Conservation (phyloP, 495 filamentous ascomycete species). For the Aspergillus biplanus region DNA sequence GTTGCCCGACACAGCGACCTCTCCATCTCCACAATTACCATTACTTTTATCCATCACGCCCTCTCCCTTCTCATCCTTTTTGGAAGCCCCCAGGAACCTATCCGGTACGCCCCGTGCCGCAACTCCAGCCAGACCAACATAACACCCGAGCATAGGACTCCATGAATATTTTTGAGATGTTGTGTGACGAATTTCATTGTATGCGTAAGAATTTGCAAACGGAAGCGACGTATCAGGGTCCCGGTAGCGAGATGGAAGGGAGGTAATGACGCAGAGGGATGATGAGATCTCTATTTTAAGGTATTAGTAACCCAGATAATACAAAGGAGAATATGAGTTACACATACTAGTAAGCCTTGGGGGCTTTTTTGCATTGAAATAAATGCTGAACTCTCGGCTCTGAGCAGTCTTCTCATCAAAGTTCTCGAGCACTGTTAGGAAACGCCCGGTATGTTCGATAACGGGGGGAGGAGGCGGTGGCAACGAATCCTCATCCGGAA, state of each 20-base stretch:
- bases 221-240: conserved; percentile 78
- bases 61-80: conserved; percentile 25
- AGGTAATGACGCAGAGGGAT: conserved; percentile 77
- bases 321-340: conserved; percentile 4
- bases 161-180: conserved; percentile 66
- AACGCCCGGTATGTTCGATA: conserved; percentile 55
- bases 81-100: conserved; percentile 55
- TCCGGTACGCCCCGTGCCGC: conserved; percentile 72
- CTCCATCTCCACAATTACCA: conserved; percentile 1
- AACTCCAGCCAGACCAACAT: conserved; percentile 63
- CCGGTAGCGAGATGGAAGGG: conserved; percentile 73
- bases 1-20: conserved; percentile 9
- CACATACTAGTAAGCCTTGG: conserved; percentile 53
- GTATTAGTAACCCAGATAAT: conserved; percentile 15
- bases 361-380: conserved; percentile 56
- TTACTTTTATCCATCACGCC: conserved; percentile 10
- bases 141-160: conserved; percentile 76
- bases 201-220: conserved; percentile 75
- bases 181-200: conserved; percentile 66
- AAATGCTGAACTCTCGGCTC: conserved; percentile 52
- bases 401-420: conserved; percentile 58
- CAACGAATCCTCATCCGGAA: conserved; percentile 16
- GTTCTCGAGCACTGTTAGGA: conserved; percentile 57
- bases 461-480: conserved; percentile 39
- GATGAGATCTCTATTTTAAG: conserved; percentile 44